Conservation (phyloP, 352 stramenopile species). For the Globisporangium ultimum region DNA sequence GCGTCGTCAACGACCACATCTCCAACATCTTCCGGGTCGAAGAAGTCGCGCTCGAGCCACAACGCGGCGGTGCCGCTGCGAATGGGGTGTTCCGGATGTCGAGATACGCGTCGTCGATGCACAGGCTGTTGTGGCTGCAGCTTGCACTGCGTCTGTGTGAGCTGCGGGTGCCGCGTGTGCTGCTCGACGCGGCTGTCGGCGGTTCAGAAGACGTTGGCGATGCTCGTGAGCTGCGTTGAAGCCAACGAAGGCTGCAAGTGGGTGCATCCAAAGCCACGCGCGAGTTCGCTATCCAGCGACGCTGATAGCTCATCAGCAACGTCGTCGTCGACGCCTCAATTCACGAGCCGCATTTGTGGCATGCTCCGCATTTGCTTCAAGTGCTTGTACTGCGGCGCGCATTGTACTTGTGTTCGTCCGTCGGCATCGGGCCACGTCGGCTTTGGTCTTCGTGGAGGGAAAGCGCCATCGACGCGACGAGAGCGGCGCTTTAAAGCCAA, state of each 20-base stretch:
- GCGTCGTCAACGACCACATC: constrained; percentile 1
- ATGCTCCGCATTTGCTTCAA: constrained; percentile 35
- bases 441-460: constrained; percentile 8
- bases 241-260: constrained; percentile 60
- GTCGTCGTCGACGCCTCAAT: not conserved
- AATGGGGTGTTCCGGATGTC: constrained; percentile 62
- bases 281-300: constrained; percentile 7
- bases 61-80: constrained; percentile 25
- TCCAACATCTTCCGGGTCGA: not conserved
- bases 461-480: constrained; percentile 17
- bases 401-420: constrained; percentile 32
- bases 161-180: constrained; percentile 74
- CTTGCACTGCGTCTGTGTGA: constrained; percentile 67
- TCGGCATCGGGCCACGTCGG: constrained; percentile 3
- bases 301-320: not conserved
- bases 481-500: constrained; percentile 41
- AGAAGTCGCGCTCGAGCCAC: constrained; percentile 3
- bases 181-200: constrained; percentile 46
- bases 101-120: constrained; percentile 54
- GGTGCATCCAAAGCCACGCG: constrained; percentile 16
- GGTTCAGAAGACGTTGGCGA: constrained; percentile 56
- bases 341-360: constrained; percentile 18
- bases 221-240: constrained; percentile 60
- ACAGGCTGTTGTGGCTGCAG: constrained; percentile 63
- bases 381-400: constrained; percentile 35